A percentile compares a stretch with the other conserved stretches of the same genome.
phyloP scores from a whole-genome alignment of 495 filamentous ascomycete species.

The Mytilinidion resinicola region DNA sequence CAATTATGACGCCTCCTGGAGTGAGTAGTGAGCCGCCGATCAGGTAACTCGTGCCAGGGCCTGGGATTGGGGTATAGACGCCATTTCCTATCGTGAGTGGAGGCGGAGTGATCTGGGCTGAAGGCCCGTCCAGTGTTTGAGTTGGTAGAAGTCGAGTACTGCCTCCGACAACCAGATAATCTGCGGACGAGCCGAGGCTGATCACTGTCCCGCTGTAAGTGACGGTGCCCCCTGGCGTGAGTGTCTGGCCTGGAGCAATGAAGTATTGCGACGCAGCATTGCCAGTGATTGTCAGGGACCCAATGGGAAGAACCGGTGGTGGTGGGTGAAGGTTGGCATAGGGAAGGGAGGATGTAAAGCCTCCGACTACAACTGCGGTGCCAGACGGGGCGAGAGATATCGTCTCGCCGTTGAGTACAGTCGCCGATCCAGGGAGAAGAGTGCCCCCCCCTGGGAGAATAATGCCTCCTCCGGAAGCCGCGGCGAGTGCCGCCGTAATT shows the following conservation, averaged over 20 bases:
- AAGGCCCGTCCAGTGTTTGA: conserved; percentile 13
- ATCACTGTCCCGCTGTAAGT: conserved; percentile 25
- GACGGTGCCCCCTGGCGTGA: conserved; percentile 32
- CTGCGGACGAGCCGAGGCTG: conserved; percentile 20
- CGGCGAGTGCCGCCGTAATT: too few relatives aligned
- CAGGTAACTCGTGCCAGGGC: conserved; percentile 27
- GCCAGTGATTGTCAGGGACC: conserved; percentile 27
- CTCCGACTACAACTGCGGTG: conserved; percentile 15
- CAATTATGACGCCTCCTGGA: conserved; percentile 32
- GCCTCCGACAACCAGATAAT: conserved; percentile 31
- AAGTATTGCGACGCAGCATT: conserved; percentile 36
- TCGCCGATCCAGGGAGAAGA: conserved; percentile 15
- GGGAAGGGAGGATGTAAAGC: conserved; percentile 6
- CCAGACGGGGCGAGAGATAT: conserved; percentile 19
- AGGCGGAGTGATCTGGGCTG: conserved; percentile 18
- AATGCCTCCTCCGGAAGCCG: too few relatives aligned
- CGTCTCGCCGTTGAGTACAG: conserved; percentile 19
- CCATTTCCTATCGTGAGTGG: conserved; percentile 31
- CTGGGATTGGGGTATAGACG: conserved; percentile 30
- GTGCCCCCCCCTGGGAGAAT: conserved; percentile 11
- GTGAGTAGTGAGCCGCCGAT: conserved; percentile 32
- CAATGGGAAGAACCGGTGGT: conserved; percentile 33
- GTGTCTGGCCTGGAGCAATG: conserved; percentile 25
- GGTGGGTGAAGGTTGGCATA: conserved; percentile 5
- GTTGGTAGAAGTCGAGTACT: conserved; percentile 21